phyloP scores from a whole-genome alignment of 345 rosid genomes.

The Streptanthus diversifolius region DNA sequence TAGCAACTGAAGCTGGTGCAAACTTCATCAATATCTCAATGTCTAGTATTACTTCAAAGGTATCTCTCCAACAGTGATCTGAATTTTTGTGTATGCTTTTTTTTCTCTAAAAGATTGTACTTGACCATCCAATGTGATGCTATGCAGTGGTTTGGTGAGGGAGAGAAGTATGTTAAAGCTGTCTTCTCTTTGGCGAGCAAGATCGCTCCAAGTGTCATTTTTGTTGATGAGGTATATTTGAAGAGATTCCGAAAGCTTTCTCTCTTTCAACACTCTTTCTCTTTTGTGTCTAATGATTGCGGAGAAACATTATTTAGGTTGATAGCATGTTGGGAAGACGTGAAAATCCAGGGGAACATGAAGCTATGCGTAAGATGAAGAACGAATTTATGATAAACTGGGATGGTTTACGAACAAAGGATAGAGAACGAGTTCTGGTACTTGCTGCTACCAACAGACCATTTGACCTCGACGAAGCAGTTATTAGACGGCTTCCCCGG shows the following conservation, averaged over 20 bases:
- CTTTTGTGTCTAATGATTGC: background rate
- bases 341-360: slow-evolving; percentile 99
- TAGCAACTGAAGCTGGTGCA: slow-evolving; percentile 98
- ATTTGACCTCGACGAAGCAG: slow-evolving; percentile 98
- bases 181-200: slow-evolving; percentile 98
- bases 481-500: slow-evolving; percentile 93
- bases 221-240: slow-evolving; percentile 88
- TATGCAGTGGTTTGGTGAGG: slow-evolving; percentile 99
- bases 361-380: slow-evolving; percentile 99
- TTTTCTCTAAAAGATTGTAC: background rate
- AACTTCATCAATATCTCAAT: slow-evolving; percentile 99
- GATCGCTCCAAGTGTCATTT: slow-evolving; percentile 96
- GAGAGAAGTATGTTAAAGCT: slow-evolving; percentile 97
- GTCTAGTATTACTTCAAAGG: slow-evolving; percentile 99
- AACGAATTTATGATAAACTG: slow-evolving; percentile 98
- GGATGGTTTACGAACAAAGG: slow-evolving; percentile 97
- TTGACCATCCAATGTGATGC: slow-evolving; percentile 8
- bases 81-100: background rate
- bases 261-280: background rate
- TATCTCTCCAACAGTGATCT: slow-evolving; percentile 18
- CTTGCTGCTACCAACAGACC: slow-evolving; percentile 98
- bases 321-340: slow-evolving; percentile 99
- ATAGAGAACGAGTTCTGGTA: slow-evolving; percentile 89
- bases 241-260: background rate
- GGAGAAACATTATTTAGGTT: slow-evolving; percentile 47